phyloP scores from a whole-genome alignment of 768 basidiomycete genomes.

The Lactarius psammicola region DNA sequence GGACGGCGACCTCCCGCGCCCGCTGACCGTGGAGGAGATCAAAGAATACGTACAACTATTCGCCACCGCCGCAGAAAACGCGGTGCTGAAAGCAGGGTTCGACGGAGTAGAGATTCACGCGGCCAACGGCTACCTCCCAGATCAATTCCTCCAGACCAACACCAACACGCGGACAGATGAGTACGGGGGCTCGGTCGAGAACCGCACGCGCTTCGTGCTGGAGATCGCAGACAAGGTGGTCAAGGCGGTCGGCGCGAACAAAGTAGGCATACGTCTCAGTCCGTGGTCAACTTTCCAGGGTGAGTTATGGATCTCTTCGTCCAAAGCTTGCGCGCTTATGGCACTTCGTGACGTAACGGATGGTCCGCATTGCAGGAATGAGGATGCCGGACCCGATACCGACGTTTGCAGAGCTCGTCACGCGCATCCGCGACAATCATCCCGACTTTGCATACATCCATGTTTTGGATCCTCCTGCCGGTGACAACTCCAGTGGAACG shows the following conservation, averaged over 20 bases:
- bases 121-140: constrained; percentile 36
- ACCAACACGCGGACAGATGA: constrained; percentile 44
- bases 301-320: constrained; percentile 2
- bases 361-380: constrained; percentile 5
- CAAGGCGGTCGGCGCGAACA: constrained; percentile 39
- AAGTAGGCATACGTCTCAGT: constrained; percentile 39
- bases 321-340: no score
- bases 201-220: constrained; percentile 43
- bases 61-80: constrained; percentile 40
- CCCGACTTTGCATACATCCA: constrained; percentile 33
- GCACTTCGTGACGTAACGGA: neutral
- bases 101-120: constrained; percentile 37
- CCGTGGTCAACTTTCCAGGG: constrained; percentile 30
- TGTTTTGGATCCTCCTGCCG: constrained; percentile 32
- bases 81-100: constrained; percentile 37
- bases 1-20: neutral
- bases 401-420: constrained; percentile 33
- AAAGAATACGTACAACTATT: constrained; percentile 33
- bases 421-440: constrained; percentile 29
- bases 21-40: constrained; percentile 34
- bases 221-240: constrained; percentile 41
- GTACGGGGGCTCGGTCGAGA: constrained; percentile 48
- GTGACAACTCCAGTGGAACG: neutral
- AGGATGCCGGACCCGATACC: constrained; percentile 32
- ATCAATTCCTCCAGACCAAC: constrained; percentile 41